These are phyloP conservation scores for Inosperma sp. DNA, from an alignment of 768 basidiomycete genomes.

Conservation along the genomic window DNA sequence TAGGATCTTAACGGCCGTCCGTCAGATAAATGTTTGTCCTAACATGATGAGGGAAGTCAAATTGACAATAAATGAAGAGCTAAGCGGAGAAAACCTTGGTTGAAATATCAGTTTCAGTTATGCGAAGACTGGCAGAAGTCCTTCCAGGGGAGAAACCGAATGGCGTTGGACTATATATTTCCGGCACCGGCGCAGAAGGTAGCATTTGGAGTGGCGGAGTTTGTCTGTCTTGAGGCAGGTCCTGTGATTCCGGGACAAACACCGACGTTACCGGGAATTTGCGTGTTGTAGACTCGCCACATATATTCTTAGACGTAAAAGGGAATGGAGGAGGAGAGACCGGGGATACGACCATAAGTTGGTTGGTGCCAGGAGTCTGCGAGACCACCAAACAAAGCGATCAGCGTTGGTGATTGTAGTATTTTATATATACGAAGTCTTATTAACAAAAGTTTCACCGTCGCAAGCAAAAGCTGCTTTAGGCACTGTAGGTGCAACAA, in stretches of 20 bases:
- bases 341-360: neutral
- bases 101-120: neutral
- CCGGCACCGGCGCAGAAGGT: slow-evolving; percentile 1
- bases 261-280: neutral
- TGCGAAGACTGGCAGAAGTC: neutral
- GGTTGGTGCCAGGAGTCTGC: neutral
- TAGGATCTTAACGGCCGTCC: too few relatives aligned
- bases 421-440: neutral
- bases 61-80: neutral
- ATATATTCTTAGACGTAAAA: slow-evolving; percentile 3
- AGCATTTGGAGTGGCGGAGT: slow-evolving; percentile 9
- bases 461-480: slow-evolving; percentile 11
- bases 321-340: slow-evolving; percentile 7
- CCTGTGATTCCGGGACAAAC: slow-evolving; percentile 7
- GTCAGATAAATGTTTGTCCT: neutral
- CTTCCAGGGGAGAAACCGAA: neutral
- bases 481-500: slow-evolving; percentile 16
- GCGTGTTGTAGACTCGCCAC: neutral
- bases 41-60: neutral
- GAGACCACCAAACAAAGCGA: neutral
- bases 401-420: neutral
- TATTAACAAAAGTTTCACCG: neutral
- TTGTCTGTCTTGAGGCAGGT: neutral
- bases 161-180: slow-evolving; percentile 2
- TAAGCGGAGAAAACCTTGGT: slow-evolving; percentile 1